Evolutionary conservation across 2,329 filamentous ascomycete genomes (phyloP).

Genomic region (Colletotrichum sp.): DNA sequence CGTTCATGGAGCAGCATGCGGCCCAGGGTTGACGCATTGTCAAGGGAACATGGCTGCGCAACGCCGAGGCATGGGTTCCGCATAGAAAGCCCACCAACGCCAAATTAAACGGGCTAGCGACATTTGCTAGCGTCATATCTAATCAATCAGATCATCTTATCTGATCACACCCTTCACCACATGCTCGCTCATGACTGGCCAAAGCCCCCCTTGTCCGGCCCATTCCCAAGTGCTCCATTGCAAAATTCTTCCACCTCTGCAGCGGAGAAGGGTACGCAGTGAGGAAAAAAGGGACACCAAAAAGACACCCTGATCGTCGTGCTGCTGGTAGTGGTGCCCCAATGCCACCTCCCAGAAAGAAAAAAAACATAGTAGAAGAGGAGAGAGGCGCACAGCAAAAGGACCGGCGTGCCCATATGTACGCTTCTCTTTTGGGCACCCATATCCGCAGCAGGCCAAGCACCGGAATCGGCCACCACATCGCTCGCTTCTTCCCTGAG

Average conservation of each 20-base stretch:
- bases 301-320: conserved; percentile 3
- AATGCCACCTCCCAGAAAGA: not conserved
- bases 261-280: not conserved
- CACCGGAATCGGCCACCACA: conserved; percentile 10
- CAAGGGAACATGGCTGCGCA: not conserved
- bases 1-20: not conserved
- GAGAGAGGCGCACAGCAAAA: not conserved
- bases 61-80: not conserved
- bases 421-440: not conserved
- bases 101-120: conserved; percentile 10
- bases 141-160: conserved; percentile 22
- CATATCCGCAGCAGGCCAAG: not conserved
- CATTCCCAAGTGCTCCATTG: not conserved
- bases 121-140: conserved; percentile 17
- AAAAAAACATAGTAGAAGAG: not conserved
- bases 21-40: not conserved
- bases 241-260: conserved; percentile 11
- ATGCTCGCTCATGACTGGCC: not conserved
- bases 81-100: not conserved
- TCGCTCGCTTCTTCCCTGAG: not conserved
- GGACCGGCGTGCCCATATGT: not conserved
- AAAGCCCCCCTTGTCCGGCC: not conserved
- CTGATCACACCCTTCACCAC: conserved; percentile 16
- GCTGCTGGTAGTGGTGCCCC: not conserved
- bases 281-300: not conserved